phyloP scores from a whole-genome alignment of 1,284 basidiomycete species.

The Cerioporus squamosus region DNA sequence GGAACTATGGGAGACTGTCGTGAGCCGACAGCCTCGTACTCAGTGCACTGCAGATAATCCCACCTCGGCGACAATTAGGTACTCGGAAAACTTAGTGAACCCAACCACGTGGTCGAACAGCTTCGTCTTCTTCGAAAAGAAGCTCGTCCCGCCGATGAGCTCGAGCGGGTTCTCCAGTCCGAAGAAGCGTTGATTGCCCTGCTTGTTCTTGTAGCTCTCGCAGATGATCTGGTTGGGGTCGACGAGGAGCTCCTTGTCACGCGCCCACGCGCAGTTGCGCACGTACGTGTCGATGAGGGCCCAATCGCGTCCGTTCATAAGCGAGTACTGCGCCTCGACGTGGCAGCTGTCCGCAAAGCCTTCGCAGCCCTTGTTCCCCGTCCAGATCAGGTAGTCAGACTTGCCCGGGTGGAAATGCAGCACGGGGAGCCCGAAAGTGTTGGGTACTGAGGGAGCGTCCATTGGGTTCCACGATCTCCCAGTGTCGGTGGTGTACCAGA shows the following conservation, averaged over 20 bases:
- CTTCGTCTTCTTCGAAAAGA: slow-evolving; percentile 73
- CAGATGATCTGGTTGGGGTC: slow-evolving; percentile 91
- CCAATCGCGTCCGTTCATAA: slow-evolving; percentile 84
- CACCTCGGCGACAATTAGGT: slow-evolving; percentile 92
- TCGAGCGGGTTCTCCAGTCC: slow-evolving; percentile 72
- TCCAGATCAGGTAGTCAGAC: slow-evolving; percentile 91
- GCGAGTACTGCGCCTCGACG: slow-evolving; percentile 74
- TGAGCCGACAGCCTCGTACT: too few species aligned
- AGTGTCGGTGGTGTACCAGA: slow-evolving; percentile 85
- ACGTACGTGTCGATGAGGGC: slow-evolving; percentile 84
- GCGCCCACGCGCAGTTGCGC: slow-evolving; percentile 90
- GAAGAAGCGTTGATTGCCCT: slow-evolving; percentile 75
- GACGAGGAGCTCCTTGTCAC: slow-evolving; percentile 76
- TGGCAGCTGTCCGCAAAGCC: slow-evolving; percentile 57
- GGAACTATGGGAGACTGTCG: slow-evolving; percentile 48
- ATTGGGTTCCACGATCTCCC: slow-evolving; percentile 76
- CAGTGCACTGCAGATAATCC: slow-evolving; percentile 22
- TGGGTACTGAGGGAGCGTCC: slow-evolving; percentile 72
- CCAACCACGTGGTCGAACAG: slow-evolving; percentile 91
- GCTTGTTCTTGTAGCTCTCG: slow-evolving; percentile 86
- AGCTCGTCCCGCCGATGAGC: slow-evolving; percentile 80
- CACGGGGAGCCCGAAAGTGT: slow-evolving; percentile 76
- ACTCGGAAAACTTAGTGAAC: slow-evolving; percentile 97
- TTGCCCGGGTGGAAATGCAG: slow-evolving; percentile 87
- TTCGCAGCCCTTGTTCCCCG: slow-evolving; percentile 75